phyloP scores from a whole-genome alignment of 352 stramenopile species.

The Thalassiosira mediterranea region DNA sequence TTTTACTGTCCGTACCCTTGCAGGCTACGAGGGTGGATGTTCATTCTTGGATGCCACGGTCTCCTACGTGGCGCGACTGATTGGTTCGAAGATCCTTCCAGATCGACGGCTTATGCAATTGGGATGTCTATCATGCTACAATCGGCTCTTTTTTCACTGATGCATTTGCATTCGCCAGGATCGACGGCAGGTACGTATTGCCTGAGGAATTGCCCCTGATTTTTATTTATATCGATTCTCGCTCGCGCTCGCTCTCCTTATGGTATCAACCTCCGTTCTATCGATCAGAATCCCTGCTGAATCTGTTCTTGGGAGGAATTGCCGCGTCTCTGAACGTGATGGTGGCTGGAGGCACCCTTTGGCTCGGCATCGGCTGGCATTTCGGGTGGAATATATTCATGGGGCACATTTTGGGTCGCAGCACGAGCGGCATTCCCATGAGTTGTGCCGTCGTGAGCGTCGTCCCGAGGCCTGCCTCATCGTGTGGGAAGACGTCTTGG shows the following conservation, averaged over 20 bases:
- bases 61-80: constrained; percentile 8
- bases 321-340: constrained; percentile 50
- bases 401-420: constrained; percentile 43
- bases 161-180: constrained; percentile 47
- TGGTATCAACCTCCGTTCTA: too few relatives aligned
- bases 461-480: constrained; percentile 24
- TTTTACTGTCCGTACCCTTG: too few relatives aligned
- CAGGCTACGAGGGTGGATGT: constrained; percentile 48
- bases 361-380: constrained; percentile 50
- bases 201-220: too few relatives aligned
- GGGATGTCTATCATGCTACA: constrained; percentile 39
- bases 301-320: constrained; percentile 52
- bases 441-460: constrained; percentile 36
- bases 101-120: constrained; percentile 24
- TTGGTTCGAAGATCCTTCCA: constrained; percentile 29
- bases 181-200: constrained; percentile 30
- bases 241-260: too few relatives aligned
- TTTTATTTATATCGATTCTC: too few relatives aligned
- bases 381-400: constrained; percentile 64
- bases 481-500: constrained; percentile 13
- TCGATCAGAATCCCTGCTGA: constrained; percentile 38
- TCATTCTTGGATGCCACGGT: constrained; percentile 20
- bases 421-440: constrained; percentile 53
- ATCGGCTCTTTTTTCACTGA: constrained; percentile 51
- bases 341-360: constrained; percentile 35